Evolutionary conservation across 2,329 filamentous ascomycete genomes (phyloP).

Genomic region (Talaromyces rugulosus): DNA sequence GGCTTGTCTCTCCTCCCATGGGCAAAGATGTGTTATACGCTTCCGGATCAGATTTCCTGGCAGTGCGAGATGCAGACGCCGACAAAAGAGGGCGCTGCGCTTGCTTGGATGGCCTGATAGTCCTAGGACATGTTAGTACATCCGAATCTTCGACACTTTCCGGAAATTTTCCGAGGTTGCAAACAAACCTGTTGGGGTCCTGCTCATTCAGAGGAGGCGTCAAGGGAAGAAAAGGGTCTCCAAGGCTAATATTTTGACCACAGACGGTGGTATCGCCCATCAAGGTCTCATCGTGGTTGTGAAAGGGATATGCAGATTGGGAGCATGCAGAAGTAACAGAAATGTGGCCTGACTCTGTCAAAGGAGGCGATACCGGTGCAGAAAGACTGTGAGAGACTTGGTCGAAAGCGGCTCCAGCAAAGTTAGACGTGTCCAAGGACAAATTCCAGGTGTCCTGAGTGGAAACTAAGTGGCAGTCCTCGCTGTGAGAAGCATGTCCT

Average conservation of each 20-base stretch:
- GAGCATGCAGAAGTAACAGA: conserved; percentile 37
- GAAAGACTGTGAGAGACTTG: conserved; percentile 33
- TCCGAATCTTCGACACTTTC: neutral
- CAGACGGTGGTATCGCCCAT: conserved; percentile 34
- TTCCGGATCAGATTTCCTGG: conserved; percentile 34
- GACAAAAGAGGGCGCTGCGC: conserved; percentile 33
- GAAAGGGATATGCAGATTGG: conserved; percentile 34
- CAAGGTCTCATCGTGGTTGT: conserved; percentile 34
- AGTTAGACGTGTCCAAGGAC: conserved; percentile 29
- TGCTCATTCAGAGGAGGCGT: conserved; percentile 36
- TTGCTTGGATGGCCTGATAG: conserved; percentile 36
- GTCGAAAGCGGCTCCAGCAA: conserved; percentile 31
- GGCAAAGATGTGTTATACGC: conserved; percentile 30
- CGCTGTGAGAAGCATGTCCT: conserved; percentile 34
- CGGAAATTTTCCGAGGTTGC: neutral
- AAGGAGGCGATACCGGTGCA: conserved; percentile 39
- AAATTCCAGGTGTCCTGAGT: conserved; percentile 31
- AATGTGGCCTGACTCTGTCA: conserved; percentile 39
- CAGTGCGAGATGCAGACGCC: conserved; percentile 26
- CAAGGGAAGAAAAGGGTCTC: conserved; percentile 37
- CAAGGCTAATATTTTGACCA: conserved; percentile 32
- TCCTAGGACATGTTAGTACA: conserved; percentile 23
- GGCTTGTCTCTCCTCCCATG: conserved; percentile 29
- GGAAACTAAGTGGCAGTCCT: conserved; percentile 30
- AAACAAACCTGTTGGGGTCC: conserved; percentile 39